These are phyloP conservation scores for Neofusicoccum laricinum DNA, from an alignment of 2,329 filamentous ascomycete genomes.

Conservation along the genomic window DNA sequence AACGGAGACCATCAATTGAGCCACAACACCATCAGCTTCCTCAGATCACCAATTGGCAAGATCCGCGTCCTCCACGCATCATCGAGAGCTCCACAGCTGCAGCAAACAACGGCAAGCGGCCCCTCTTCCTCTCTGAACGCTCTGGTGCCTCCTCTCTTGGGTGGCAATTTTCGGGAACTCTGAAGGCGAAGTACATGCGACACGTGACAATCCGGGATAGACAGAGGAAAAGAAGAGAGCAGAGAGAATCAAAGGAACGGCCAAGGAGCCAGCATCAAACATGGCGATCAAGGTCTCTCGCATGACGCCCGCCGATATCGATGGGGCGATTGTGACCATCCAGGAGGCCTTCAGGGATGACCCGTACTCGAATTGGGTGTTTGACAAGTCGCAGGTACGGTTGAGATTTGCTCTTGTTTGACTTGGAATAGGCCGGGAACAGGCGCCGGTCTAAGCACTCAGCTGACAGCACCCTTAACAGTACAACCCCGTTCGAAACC, in stretches of 20 bases:
- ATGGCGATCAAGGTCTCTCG: slow-evolving; percentile 54
- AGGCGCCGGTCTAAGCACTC: too few relatives aligned
- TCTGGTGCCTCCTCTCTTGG: neutral
- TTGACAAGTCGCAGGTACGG: slow-evolving; percentile 55
- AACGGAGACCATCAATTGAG: too few relatives aligned
- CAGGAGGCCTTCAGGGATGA: slow-evolving; percentile 65
- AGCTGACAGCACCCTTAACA: slow-evolving; percentile 27
- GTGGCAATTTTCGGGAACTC: neutral
- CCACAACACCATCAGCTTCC: too few relatives aligned
- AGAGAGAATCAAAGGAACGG: neutral
- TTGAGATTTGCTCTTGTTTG: neutral
- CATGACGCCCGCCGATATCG: slow-evolving; percentile 59
- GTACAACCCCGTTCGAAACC: slow-evolving; percentile 61
- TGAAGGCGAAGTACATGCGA: neutral
- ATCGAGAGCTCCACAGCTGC: too few relatives aligned
- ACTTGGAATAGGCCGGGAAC: too few relatives aligned
- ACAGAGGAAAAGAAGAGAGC: neutral
- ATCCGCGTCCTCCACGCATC: too few relatives aligned
- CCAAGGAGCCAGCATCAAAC: slow-evolving; percentile 6
- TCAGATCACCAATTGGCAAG: too few relatives aligned
- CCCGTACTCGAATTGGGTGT: slow-evolving; percentile 66
- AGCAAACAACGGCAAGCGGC: neutral
- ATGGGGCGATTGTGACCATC: slow-evolving; percentile 62
- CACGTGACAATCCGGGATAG: neutral
- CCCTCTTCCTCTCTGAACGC: neutral